Conservation (phyloP, 2,329 filamentous ascomycete genomes). For the Penicillium sp. region DNA sequence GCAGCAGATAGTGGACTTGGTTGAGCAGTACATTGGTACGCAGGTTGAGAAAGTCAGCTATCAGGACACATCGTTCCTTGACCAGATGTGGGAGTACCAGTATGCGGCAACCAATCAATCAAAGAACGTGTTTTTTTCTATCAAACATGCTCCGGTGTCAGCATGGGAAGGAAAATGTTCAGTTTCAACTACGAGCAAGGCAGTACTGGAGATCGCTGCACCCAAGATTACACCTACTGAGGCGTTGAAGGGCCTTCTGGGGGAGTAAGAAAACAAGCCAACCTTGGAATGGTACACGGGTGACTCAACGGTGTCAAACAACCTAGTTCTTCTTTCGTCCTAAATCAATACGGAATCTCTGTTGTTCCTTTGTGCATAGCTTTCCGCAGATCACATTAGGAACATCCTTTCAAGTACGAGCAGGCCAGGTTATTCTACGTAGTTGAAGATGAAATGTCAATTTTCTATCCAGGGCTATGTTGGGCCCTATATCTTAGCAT, state of each 20-base stretch:
- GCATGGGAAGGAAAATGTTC: slow-evolving; percentile 37
- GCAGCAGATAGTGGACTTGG: slow-evolving; percentile 34
- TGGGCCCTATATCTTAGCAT: too few relatives aligned
- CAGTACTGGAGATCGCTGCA: slow-evolving; percentile 32
- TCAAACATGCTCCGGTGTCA: slow-evolving; percentile 24
- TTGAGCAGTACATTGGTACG: slow-evolving; percentile 37
- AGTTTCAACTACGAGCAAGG: slow-evolving; percentile 26
- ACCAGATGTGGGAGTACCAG: slow-evolving; percentile 19
- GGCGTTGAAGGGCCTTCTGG: slow-evolving; percentile 19
- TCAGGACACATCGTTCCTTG: slow-evolving; percentile 34
- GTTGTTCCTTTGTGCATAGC: too few relatives aligned
- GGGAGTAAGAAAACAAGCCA: not conserved
- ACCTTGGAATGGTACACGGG: too few relatives aligned
- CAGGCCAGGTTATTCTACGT: too few relatives aligned
- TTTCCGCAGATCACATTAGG: too few relatives aligned
- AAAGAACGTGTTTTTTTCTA: slow-evolving; percentile 32
- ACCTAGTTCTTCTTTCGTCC: too few relatives aligned
- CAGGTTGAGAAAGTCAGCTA: slow-evolving; percentile 32
- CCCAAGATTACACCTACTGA: slow-evolving; percentile 31
- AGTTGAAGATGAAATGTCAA: too few relatives aligned
- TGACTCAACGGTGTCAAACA: too few relatives aligned
- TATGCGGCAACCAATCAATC: slow-evolving; percentile 16
- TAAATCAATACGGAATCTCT: too few relatives aligned
- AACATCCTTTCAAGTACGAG: too few relatives aligned
- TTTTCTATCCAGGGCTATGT: too few relatives aligned